These are phyloP conservation scores for Fusarium nurragi DNA, from an alignment of 2,329 filamentous ascomycete species.

Conservation along the genomic window DNA sequence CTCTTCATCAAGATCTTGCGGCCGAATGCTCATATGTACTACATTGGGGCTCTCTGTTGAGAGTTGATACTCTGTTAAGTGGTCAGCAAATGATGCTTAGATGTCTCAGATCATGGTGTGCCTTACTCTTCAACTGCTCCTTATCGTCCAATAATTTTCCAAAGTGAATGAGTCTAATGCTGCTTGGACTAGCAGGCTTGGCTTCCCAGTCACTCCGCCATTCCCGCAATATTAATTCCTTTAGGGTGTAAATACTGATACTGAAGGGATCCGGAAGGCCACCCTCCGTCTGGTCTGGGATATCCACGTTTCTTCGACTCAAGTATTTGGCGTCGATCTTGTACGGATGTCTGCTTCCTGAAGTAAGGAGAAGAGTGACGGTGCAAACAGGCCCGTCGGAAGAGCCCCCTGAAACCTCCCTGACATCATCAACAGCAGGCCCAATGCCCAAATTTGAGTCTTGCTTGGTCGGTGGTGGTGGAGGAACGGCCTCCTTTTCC, in stretches of 20 bases:
- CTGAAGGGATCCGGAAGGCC: conserved; percentile 80
- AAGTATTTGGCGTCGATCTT: conserved; percentile 90
- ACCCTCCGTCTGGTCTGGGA: conserved; percentile 70
- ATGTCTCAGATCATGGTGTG: conserved; percentile 24
- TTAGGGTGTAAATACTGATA: conserved; percentile 92
- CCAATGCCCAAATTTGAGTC: conserved; percentile 56
- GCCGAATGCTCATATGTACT: conserved; percentile 93
- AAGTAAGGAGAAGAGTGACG: conserved; percentile 86
- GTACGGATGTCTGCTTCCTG: conserved; percentile 86
- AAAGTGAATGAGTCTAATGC: conserved; percentile 91
- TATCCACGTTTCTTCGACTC: conserved; percentile 78
- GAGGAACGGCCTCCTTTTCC: conserved; percentile 45
- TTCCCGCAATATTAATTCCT: conserved; percentile 91
- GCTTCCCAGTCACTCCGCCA: conserved; percentile 94
- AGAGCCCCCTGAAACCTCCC: conserved; percentile 45
- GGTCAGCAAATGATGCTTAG: neutral
- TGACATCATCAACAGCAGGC: conserved; percentile 55
- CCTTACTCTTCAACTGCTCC: conserved; percentile 80
- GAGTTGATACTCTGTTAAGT: conserved; percentile 82
- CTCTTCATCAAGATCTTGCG: conserved; percentile 85
- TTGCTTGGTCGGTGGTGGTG: conserved; percentile 46
- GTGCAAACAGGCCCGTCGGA: conserved; percentile 62
- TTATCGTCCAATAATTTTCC: conserved; percentile 93
- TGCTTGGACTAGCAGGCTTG: conserved; percentile 84
- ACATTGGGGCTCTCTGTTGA: conserved; percentile 80